Base-by-base conservation (phyloP, 1,139 yeast species). In the Protomyces lactucae-debilis region DNA sequence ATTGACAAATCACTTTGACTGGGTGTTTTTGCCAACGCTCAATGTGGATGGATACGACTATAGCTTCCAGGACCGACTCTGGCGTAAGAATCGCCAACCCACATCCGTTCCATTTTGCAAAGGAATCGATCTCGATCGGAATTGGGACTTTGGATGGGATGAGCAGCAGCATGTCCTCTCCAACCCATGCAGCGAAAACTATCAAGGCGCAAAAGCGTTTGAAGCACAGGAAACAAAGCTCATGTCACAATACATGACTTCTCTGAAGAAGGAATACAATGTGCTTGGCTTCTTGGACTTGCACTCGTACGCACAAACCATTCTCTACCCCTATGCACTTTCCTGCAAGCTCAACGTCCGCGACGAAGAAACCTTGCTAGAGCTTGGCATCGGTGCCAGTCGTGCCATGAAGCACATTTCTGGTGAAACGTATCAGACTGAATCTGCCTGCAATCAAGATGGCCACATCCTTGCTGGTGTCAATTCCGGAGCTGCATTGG, bases 21-120 rank as follows among this genome's bases (percentile, higher is more conserved):
- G 88, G 72, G 73, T 88, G 45, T 84, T 90, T 69, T 80, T 90
- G 52, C 97, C 97, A 0, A 88, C 89, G 10, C 81, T 85, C 75
- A 91, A 91, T 72, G 97, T 97, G 0, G 97, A 91, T 74, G 97
- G 97, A 0, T 91, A 91, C 73, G 90, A 79, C 14, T 87, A 87
- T 73, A 81, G 95, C 1, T 91, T 97, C 96, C 80, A 79, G 3
- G 96, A 91, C 73, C 78, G 97, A 65, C 78, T 91, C 68, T 91
- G 97, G 97, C 79, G 95, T 57, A 91, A 91, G 73, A 91, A 89
- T 75, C 81, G 96, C 68, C 97, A 91, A 75, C 82, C 83, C 63
- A 87, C 96, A 0, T 80, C 79, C 46, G 76, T 83, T 60, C 84
- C 88, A 3, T 76, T 80, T 54, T 91, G 97, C 74, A 78, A 81